Conservation (phyloP, 495 filamentous ascomycete genomes). For the Penicillium silybi region DNA sequence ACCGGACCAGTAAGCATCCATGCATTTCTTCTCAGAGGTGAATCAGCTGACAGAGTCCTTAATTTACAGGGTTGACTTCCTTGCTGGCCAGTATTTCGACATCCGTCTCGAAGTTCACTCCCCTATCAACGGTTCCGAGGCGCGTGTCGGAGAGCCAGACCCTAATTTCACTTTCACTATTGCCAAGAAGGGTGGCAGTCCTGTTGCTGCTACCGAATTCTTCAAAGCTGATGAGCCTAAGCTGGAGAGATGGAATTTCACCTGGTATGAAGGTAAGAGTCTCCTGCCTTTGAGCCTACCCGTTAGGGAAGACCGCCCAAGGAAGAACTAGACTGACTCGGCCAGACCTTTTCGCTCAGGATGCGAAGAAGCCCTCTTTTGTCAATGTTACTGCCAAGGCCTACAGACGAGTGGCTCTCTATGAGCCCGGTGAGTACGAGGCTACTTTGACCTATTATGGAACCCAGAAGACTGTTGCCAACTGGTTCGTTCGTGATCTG, state of each 20-base stretch:
- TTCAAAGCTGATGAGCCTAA: constrained; percentile 57
- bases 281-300: neutral
- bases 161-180: constrained; percentile 67
- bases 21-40: neutral
- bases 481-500: constrained; percentile 67
- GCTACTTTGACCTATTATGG: constrained; percentile 67
- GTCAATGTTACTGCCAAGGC: constrained; percentile 70
- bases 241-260: constrained; percentile 68
- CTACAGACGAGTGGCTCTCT: constrained; percentile 62
- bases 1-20: constrained; percentile 59
- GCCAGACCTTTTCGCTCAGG: constrained; percentile 64
- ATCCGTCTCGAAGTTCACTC: constrained; percentile 74
- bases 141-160: constrained; percentile 58
- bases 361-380: constrained; percentile 56
- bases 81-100: constrained; percentile 71
- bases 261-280: constrained; percentile 58
- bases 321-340: constrained; percentile 5
- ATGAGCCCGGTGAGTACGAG: constrained; percentile 66
- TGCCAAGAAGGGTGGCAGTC: constrained; percentile 48
- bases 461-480: constrained; percentile 57
- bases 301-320: neutral
- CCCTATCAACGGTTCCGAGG: constrained; percentile 70
- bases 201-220: constrained; percentile 51
- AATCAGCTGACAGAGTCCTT: neutral
- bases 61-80: constrained; percentile 53